These are phyloP conservation scores for Schizosaccharomyces cryophilus DNA, from an alignment of 805 yeast genomes.

Conservation along the genomic window DNA sequence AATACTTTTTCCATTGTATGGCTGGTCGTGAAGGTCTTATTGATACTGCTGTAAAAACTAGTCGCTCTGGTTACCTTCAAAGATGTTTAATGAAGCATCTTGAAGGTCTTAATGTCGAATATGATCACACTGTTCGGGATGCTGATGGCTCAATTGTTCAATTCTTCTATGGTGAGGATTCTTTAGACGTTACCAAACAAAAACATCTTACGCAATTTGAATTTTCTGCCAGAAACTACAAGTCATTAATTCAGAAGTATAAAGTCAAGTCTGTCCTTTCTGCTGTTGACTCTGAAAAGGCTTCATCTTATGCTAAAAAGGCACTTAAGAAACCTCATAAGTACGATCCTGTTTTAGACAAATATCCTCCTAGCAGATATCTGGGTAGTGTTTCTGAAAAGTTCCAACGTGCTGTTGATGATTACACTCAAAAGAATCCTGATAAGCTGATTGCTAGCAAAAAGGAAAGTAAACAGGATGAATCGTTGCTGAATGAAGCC, in stretches of 20 bases:
- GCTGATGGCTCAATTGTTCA: slow-evolving; percentile 77
- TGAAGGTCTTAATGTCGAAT: slow-evolving; percentile 85
- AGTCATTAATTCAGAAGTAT: slow-evolving; percentile 62
- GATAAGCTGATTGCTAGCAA: slow-evolving; percentile 28
- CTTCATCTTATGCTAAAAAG: slow-evolving; percentile 60
- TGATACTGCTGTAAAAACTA: slow-evolving; percentile 97
- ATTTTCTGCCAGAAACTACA: slow-evolving; percentile 79
- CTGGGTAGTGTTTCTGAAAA: slow-evolving; percentile 82
- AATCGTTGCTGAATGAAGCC: neutral
- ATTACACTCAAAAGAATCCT: slow-evolving; percentile 30
- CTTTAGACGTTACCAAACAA: slow-evolving; percentile 82
- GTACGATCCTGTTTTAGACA: slow-evolving; percentile 72
- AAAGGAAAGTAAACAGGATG: slow-evolving; percentile 14
- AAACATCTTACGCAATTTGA: slow-evolving; percentile 81
- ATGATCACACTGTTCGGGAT: slow-evolving; percentile 89
- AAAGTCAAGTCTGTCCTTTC: slow-evolving; percentile 39
- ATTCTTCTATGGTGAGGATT: slow-evolving; percentile 92
- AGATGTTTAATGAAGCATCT: slow-evolving; percentile 94
- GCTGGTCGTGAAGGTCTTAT: slow-evolving; percentile 99
- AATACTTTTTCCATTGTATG: slow-evolving; percentile 98
- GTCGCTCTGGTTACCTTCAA: slow-evolving; percentile 93
- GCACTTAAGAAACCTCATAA: slow-evolving; percentile 35
- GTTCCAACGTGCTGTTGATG: slow-evolving; percentile 60
- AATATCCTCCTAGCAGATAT: slow-evolving; percentile 68
- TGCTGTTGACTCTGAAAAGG: slow-evolving; percentile 64